Evolutionary conservation across 2,329 filamentous ascomycete species (phyloP), one percentile per base, ranked within the genome.

Genomic region (Coniochaeta sp.): DNA sequence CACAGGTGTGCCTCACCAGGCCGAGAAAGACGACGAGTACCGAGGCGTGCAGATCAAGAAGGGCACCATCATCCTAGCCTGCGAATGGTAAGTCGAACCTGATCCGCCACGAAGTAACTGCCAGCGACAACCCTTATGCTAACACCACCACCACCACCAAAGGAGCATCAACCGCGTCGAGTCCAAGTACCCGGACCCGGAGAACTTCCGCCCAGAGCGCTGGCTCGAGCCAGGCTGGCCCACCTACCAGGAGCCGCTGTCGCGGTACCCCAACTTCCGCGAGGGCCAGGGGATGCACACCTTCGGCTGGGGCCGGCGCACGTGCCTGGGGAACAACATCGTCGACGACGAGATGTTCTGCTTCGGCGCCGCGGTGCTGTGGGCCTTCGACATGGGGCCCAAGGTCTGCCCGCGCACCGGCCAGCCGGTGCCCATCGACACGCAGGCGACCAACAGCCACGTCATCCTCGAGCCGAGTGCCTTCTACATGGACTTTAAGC

Each of bases 171-270:
- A 84, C 68, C 81, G 83, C 50, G 83, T 87, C 63, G 77, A 80
- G 1, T 72, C 72, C 38, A 81, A 79, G 60, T 89, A 89, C 67
- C 84, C 84, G 1, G 81, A 88, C 66, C 81, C 84, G n/a, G 84
- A 89, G 56, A 78, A 73, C 64, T 89, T 80, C 72, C 80, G 77
- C 31, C 85, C 86, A 0, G 84, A 87, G 65, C 79, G 86, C 43
- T 89, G 83, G 76, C 77, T 89, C 12, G 81, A 86, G 64, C 72
- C 81, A n/a, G 74, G 73, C 22, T 89, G 81, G 78, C 86, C 86
- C 0, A 86, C 85, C 0, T 88, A 82, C 73, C 82, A 87, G 67
- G 84, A 83, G 67, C 86, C 86, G 0, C 77, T 88, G n/a, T 80
- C 80, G 1, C 78, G 80, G 60, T 87, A 82, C 66, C 86, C 86